These are phyloP conservation scores for Pseudonectria buxi DNA, from an alignment of 2,329 filamentous ascomycete genomes.

Conservation along the genomic window DNA sequence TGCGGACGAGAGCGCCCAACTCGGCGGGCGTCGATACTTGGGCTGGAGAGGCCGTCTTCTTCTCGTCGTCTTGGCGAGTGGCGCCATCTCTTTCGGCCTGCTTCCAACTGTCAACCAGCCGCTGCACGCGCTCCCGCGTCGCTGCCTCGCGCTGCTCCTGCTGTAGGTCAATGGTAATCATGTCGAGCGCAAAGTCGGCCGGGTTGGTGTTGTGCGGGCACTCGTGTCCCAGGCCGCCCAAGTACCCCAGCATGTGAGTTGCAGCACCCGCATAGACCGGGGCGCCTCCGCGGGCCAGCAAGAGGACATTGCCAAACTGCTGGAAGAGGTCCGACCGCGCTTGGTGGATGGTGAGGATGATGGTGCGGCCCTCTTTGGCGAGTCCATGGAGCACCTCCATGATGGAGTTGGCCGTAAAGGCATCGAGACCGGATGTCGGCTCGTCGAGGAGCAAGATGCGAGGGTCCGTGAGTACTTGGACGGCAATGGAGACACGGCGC, in stretches of 20 bases:
- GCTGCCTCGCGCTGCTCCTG: slow-evolving; percentile 54
- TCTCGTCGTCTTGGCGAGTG: slow-evolving; percentile 5
- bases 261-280: slow-evolving; percentile 62
- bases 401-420: slow-evolving; percentile 71
- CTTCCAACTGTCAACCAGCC: slow-evolving; percentile 54
- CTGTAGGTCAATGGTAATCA: slow-evolving; percentile 70
- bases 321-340: slow-evolving; percentile 66
- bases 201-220: slow-evolving; percentile 68
- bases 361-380: slow-evolving; percentile 64
- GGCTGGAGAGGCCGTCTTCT: slow-evolving; percentile 14
- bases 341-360: slow-evolving; percentile 74
- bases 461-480: slow-evolving; percentile 71
- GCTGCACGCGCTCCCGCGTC: slow-evolving; percentile 55
- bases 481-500: slow-evolving; percentile 67
- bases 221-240: slow-evolving; percentile 50
- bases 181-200: slow-evolving; percentile 69
- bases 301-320: slow-evolving; percentile 64
- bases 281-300: slow-evolving; percentile 63
- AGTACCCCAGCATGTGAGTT: slow-evolving; percentile 58
- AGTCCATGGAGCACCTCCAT: slow-evolving; percentile 66
- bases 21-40: slow-evolving; percentile 61
- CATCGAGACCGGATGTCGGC: slow-evolving; percentile 69
- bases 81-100: slow-evolving; percentile 3
- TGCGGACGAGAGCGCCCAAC: slow-evolving; percentile 60
- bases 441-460: slow-evolving; percentile 68